Evolutionary conservation across 2,329 filamentous ascomycete genomes (phyloP).

Genomic region (Aspergillus oerlinghausenensis): DNA sequence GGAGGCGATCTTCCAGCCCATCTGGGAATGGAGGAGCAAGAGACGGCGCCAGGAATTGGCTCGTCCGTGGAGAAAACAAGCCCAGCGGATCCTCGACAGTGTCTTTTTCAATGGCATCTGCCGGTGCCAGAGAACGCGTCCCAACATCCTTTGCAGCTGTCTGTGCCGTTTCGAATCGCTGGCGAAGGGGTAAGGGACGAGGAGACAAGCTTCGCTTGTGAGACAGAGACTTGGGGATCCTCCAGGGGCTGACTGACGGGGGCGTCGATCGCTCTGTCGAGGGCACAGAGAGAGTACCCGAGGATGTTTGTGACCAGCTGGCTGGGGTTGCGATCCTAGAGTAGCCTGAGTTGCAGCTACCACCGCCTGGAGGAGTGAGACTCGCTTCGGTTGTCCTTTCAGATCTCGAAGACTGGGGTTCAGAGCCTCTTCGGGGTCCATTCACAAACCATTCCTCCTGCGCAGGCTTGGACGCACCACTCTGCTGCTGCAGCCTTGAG

Average conservation of each 20-base stretch:
- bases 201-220: constrained; percentile 32
- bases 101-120: constrained; percentile 37
- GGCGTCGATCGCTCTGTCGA: constrained; percentile 21
- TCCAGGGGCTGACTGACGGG: constrained; percentile 20
- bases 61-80: constrained; percentile 43
- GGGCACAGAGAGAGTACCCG: constrained; percentile 22
- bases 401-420: constrained; percentile 24
- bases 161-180: constrained; percentile 27
- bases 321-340: constrained; percentile 15
- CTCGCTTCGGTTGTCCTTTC: constrained; percentile 8
- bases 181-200: constrained; percentile 36
- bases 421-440: constrained; percentile 24
- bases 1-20: constrained; percentile 10
- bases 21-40: constrained; percentile 32
- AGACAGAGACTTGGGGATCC: constrained; percentile 22
- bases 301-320: constrained; percentile 20
- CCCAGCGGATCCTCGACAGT: constrained; percentile 30
- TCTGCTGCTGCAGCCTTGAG: constrained; percentile 34
- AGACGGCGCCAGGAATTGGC: constrained; percentile 39
- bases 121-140: constrained; percentile 27
- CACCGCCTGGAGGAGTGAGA: constrained; percentile 4
- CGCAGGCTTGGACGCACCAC: constrained; percentile 26
- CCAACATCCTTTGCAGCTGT: constrained; percentile 15
- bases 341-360: constrained; percentile 5
- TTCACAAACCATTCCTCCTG: constrained; percentile 34